These are phyloP conservation scores for Aspergillus sp. DNA, from an alignment of 2,329 filamentous ascomycete species.

Conservation along the genomic window DNA sequence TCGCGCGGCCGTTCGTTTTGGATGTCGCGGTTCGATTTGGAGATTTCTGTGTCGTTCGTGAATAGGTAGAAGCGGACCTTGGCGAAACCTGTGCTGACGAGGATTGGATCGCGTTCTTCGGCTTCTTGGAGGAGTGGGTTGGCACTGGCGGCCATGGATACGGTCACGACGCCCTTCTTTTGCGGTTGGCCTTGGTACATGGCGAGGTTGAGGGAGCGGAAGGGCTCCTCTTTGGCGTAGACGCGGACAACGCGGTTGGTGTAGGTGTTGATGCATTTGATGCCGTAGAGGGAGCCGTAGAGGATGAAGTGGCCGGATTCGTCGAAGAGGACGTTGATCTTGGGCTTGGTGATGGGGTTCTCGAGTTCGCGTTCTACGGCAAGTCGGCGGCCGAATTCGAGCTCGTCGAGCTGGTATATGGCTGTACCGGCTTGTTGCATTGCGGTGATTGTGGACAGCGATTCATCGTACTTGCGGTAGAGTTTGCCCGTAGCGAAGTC, in stretches of 20 bases:
- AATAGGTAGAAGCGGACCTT: slow-evolving; percentile 98
- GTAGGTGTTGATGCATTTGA: slow-evolving; percentile 94
- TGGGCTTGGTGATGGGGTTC: slow-evolving; percentile 64
- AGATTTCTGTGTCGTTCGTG: slow-evolving; percentile 81
- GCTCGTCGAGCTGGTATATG: slow-evolving; percentile 76
- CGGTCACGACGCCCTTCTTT: slow-evolving; percentile 88
- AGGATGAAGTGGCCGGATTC: slow-evolving; percentile 94
- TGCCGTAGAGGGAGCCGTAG: slow-evolving; percentile 87
- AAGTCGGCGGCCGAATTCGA: slow-evolving; percentile 87
- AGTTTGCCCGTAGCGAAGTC: slow-evolving; percentile 89
- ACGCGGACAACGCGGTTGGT: slow-evolving; percentile 90
- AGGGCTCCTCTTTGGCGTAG: slow-evolving; percentile 85
- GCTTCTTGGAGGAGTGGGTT: slow-evolving; percentile 93
- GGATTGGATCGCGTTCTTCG: slow-evolving; percentile 84
- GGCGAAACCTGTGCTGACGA: slow-evolving; percentile 78
- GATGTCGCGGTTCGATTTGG: slow-evolving; percentile 82
- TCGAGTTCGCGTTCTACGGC: slow-evolving; percentile 87
- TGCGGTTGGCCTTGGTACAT: slow-evolving; percentile 95
- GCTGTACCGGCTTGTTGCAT: slow-evolving; percentile 95
- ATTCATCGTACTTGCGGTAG: slow-evolving; percentile 92
- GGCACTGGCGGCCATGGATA: slow-evolving; percentile 93
- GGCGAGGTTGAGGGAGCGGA: slow-evolving; percentile 78
- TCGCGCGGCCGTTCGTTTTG: slow-evolving; percentile 90
- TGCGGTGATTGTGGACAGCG: slow-evolving; percentile 80
- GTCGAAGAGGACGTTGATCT: slow-evolving; percentile 88